Base-by-base conservation (phyloP, 1,284 basidiomycete species). In the Irpex rosettiformis region DNA sequence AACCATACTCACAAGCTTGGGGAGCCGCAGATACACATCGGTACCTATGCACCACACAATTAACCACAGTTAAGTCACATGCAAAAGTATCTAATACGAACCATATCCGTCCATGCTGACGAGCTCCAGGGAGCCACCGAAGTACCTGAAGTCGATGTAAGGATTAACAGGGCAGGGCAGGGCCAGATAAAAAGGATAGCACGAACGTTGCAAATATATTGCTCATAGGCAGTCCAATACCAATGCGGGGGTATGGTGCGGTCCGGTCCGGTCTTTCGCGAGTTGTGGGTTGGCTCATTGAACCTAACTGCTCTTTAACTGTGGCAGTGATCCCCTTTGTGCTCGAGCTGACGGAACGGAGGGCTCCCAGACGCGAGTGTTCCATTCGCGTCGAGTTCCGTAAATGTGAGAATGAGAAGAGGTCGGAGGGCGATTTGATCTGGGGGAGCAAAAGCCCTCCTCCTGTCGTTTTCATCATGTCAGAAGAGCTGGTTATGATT, bases 101-200 rank as follows among this genome's bases (percentile, higher is more conserved):
- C 90, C 90, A 82, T 88, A 93, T 57, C 91, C 91, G 67, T 94
- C 89, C 66, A 94, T 67, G 22, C 90, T 89, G 13, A 93, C 82
- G n/a, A 94, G 74, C 61, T 91, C 87, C 51, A 94, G 69, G 3
- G 87, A 89, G 2, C 92, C 92, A 27, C 93, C 93, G 64, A 91
- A 91, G 71, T 91, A 91, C 51, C 86, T 89, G 43, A 47, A 45
- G 43, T 22, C 43, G 6, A n/a, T 45, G 8, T 8, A 64, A 13
- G 48, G n/a, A 52, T 29, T 27, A 42, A 24, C 22, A 33, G 49
- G 6, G 3, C 18, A 4, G 27, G 11, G 45, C 13, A 49, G n/a
- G 25, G 28, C 25, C 3, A 10, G 28, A 37, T n/a, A n/a, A 30
- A 5, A 6, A 49, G n/a, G 18, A n/a, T 25, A 42, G 16, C 30